Evolutionary conservation across 1,284 basidiomycete genomes (phyloP).

Genomic region (Abortiporus biennis): DNA sequence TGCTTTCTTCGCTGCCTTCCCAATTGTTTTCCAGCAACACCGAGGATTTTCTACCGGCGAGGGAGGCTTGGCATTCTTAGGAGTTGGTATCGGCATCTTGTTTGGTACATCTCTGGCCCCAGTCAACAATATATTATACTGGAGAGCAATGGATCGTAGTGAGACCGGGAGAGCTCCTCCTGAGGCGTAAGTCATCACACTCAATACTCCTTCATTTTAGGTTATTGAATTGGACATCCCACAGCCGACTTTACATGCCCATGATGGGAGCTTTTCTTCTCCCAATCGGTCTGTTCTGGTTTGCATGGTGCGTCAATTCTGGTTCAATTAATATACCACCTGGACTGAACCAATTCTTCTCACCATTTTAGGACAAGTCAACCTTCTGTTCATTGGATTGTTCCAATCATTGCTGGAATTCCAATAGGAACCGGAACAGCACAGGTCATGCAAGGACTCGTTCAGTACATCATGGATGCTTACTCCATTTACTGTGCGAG

Average conservation of each 20-base stretch:
- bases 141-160: conserved; percentile 41
- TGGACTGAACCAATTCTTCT: neutral
- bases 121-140: conserved; percentile 52
- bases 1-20: conserved; percentile 52
- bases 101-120: conserved; percentile 48
- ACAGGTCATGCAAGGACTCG: conserved; percentile 51
- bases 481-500: conserved; percentile 61
- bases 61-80: conserved; percentile 60
- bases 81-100: conserved; percentile 55
- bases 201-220: neutral
- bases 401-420: conserved; percentile 53
- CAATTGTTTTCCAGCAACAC: conserved; percentile 58
- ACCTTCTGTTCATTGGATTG: conserved; percentile 53
- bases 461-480: conserved; percentile 62
- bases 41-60: conserved; percentile 54
- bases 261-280: conserved; percentile 48
- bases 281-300: conserved; percentile 62
- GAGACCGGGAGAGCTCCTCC: conserved; percentile 49
- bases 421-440: conserved; percentile 63
- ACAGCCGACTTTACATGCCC: conserved; percentile 52
- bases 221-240: conserved; percentile 13
- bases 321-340: conserved; percentile 42
- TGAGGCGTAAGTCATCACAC: conserved; percentile 52
- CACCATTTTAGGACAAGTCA: conserved; percentile 43
- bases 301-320: conserved; percentile 48